A percentile compares a stretch with the other conserved stretches of the same genome.
Conservation (phyloP, 495 filamentous ascomycete genomes). For the Venustampulla echinocandica region DNA sequence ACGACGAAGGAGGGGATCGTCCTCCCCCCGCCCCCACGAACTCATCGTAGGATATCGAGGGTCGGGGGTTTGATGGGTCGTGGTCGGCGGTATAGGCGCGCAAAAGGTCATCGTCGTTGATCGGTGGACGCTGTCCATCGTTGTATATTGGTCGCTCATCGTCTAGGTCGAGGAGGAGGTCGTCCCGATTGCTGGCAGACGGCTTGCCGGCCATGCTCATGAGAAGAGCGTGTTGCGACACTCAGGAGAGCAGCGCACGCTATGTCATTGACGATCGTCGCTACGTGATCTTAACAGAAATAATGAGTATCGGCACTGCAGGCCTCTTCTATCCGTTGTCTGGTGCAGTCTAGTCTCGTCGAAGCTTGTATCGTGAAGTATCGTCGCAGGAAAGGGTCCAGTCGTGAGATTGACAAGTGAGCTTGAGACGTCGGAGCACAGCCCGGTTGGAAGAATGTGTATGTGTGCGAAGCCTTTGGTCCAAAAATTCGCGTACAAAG, state of each 20-base stretch:
- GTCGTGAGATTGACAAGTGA: too few relatives aligned
- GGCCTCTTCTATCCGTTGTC: too few relatives aligned
- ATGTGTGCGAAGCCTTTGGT: too few relatives aligned
- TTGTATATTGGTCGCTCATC: conserved; percentile 61
- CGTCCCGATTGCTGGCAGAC: conserved; percentile 50
- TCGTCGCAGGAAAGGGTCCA: too few relatives aligned
- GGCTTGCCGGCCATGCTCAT: conserved; percentile 64
- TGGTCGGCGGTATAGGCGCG: conserved; percentile 60
- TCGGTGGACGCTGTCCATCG: conserved; percentile 57
- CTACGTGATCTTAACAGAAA: not conserved
- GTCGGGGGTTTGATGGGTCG: conserved; percentile 55
- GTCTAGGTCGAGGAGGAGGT: conserved; percentile 67
- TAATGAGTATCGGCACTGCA: too few relatives aligned
- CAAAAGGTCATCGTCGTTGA: conserved; percentile 71
- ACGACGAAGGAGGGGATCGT: conserved; percentile 23
- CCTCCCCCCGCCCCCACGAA: conserved; percentile 63
- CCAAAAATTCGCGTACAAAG: too few relatives aligned
- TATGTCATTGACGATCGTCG: conserved; percentile 7
- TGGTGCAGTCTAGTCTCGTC: too few relatives aligned
- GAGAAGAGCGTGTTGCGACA: conserved; percentile 15
- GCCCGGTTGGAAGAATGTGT: too few relatives aligned
- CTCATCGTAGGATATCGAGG: conserved; percentile 88
- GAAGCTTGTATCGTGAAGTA: too few relatives aligned
- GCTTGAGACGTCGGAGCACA: too few relatives aligned
- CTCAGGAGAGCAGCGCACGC: conserved; percentile 6